Base-by-base conservation (phyloP, 1,284 basidiomycete species). In the Cronartium quercuum region DNA sequence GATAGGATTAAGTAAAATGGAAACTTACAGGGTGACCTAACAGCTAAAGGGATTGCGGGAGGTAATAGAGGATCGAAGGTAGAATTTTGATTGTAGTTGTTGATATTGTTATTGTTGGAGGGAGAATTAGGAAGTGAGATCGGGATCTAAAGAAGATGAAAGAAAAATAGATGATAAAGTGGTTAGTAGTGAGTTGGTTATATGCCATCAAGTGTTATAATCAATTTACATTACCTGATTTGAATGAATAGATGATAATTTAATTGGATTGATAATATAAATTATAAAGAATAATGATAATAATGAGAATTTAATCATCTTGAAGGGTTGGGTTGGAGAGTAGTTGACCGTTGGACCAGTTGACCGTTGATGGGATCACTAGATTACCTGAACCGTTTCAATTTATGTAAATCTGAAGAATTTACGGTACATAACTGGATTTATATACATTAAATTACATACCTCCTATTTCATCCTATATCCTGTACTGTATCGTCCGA, bases 41-140 rank as follows among this genome's bases (percentile, higher is more conserved):
- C 78, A 3, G 78, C 78, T 7, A 78, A 64, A 3, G 78, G 78
- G 42, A 78, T 77, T 0, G 77, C 77, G 0, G 78, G 78, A n/a
- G 78, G 78, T 7, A 78, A 66, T n/a, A 78, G 71, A 5, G 77
- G 77, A 29, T 65, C 35, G 40, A 77, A 77, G 3, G 58, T 37
- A 15, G 62, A 66, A 34, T 38, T 12, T 15, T 65, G 44, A 21
- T 24, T 42, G 21, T 60, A 18, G 57, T 51, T 51, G 10, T 51
- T 13, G 21, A 18, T 3, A 13, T 51, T 51, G 12, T 13, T 51
- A n/a, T n/a, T n/a, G n/a, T n/a, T n/a, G n/a, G n/a, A n/a, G n/a
- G n/a, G n/a, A 4, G 47, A 51, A 4, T 13, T 3, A 2, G 47
- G 47, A 3, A 21, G 15, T 51, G 47, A 51, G 47, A 51, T 51